Base-by-base conservation (phyloP, 345 rosid species). In the Rubroshorea leprosula region DNA sequence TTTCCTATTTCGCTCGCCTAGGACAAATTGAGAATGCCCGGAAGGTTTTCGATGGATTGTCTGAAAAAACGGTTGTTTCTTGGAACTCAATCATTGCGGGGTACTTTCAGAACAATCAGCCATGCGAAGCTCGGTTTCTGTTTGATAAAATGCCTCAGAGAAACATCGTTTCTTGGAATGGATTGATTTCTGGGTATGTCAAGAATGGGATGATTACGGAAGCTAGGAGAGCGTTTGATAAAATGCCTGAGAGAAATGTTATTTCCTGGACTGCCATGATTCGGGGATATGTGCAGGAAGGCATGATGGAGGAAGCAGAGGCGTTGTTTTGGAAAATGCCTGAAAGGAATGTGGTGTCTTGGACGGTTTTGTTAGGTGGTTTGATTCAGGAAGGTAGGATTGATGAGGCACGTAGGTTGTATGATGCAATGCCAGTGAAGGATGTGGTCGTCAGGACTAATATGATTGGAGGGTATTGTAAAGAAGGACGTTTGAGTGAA, bases 331-430 rank as follows among this genome's bases (percentile, higher is more conserved):
- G 81, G 86, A 58, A 45, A 73, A 90, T 84, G 85, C 97, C 93
- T 0, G 87, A 73, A 72, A 84, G 53, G 80, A 86, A 84, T 72
- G 83, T 79, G 51, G 80, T 84, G 19, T 86, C 90, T 24, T 89
- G 92, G 95, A 86, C 89, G 26, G 92, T 86, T 58, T 86, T 89
- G 87, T 63, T 83, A 41, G 80, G 91, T 54, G 95, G 95, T 25
- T 68, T 89, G 64, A 71, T 82, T 59, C 82, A 71, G 19, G 78
- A 72, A 38, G 74, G 80, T 24, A 78, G 83, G 20, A 54, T 84
- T 0, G 83, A 84, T 39, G 95, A 89, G 29, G 97, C 95, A 0
- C 49, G 61, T 19, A 71, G 25, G 69, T 58, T 86, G 57, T 89
- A 65, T 67, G 84, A 79, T 61, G 65, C 70, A 79, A 86, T 89